These are phyloP conservation scores for Mortierella sp. DNA, from an alignment of 371 early-diverging fungal genomes.

Conservation along the genomic window DNA sequence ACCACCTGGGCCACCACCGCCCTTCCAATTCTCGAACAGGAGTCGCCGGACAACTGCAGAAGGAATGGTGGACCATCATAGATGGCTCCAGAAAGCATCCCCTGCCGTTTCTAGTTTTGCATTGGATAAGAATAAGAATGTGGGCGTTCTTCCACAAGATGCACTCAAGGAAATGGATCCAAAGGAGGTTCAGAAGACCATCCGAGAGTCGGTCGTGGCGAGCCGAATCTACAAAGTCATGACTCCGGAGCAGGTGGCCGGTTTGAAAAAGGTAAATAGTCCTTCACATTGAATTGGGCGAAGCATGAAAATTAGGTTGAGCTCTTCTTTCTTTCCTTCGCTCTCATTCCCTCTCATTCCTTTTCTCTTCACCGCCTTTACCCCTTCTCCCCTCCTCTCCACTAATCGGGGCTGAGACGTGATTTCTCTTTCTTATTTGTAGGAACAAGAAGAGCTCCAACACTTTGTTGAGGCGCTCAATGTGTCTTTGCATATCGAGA, in stretches of 20 bases:
- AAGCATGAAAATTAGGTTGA: too few species aligned
- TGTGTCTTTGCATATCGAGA: conserved; percentile 34
- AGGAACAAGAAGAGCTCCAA: conserved; percentile 42
- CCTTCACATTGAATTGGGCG: background rate
- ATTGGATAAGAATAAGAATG: background rate
- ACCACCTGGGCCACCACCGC: conserved; percentile 14
- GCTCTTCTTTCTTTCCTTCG: background rate
- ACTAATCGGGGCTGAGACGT: background rate
- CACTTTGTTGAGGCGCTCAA: conserved; percentile 37
- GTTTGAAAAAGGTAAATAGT: conserved; percentile 31
- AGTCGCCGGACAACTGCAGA: background rate
- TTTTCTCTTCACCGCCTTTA: background rate
- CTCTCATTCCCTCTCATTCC: background rate
- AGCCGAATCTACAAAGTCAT: conserved; percentile 46
- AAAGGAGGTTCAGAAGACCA: conserved; percentile 16
- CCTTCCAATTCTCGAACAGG: conserved; percentile 4
- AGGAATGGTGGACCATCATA: background rate
- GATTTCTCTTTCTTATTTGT: background rate
- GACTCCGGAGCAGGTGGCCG: conserved; percentile 24
- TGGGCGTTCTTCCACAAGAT: conserved; percentile 42
- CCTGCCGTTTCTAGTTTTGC: too few species aligned
- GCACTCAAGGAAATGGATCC: conserved; percentile 32
- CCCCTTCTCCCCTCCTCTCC: too few species aligned
- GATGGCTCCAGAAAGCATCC: background rate
- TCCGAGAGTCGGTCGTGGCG: conserved; percentile 20